Percentiles rank a stretch among this genome's conserved stretches.
phyloP scores from a whole-genome alignment of 768 basidiomycete genomes.

The Tylopilus rubrobrunneus region DNA sequence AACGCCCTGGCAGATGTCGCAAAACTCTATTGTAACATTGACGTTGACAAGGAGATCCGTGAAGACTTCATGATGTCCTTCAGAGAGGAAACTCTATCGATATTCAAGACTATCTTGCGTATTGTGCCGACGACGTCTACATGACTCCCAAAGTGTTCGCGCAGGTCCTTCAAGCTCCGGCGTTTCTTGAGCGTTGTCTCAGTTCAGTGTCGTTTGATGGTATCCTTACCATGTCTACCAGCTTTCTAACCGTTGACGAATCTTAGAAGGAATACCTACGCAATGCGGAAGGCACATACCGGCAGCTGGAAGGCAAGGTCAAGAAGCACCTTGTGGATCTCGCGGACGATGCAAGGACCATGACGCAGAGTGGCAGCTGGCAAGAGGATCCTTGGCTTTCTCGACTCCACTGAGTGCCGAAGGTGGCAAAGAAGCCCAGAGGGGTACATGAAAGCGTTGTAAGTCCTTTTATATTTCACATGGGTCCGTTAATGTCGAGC shows the following conservation, averaged over 20 bases:
- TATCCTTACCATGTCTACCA: conserved; percentile 85
- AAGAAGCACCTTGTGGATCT: conserved; percentile 59
- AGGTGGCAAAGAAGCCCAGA: conserved; percentile 66
- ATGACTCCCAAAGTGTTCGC: conserved; percentile 82
- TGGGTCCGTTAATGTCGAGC: background rate
- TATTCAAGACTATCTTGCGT: conserved; percentile 71
- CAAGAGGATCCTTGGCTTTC: conserved; percentile 76
- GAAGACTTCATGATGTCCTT: conserved; percentile 73
- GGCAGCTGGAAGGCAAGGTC: conserved; percentile 62
- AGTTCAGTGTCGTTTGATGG: conserved; percentile 93
- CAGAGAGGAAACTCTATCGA: conserved; percentile 59
- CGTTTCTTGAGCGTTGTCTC: conserved; percentile 79
- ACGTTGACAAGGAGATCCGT: conserved; percentile 73
- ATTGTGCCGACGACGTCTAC: conserved; percentile 82
- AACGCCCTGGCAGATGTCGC: conserved; percentile 96
- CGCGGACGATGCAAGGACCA: conserved; percentile 52
- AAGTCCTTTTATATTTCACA: background rate
- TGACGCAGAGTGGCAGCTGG: conserved; percentile 55
- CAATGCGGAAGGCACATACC: conserved; percentile 73
- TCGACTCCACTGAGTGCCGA: conserved; percentile 95
- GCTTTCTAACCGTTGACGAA: conserved; percentile 87
- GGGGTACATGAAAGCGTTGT: conserved; percentile 41
- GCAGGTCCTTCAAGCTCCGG: conserved; percentile 72
- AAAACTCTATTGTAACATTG: conserved; percentile 79
- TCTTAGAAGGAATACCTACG: conserved; percentile 83